Base-by-base conservation (phyloP, 495 filamentous ascomycete species). In the Talaromyces liani region DNA sequence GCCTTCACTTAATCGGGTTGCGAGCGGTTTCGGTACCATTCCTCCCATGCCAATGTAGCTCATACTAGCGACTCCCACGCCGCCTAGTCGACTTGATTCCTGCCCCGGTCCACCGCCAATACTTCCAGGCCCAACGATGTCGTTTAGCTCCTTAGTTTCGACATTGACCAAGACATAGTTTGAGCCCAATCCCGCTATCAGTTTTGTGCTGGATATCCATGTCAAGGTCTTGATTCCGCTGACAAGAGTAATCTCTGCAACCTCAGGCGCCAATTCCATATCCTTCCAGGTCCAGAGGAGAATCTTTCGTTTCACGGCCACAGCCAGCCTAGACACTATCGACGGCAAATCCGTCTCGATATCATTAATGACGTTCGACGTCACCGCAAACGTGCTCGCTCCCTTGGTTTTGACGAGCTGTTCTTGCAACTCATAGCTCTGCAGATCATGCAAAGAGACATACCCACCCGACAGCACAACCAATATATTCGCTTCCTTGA, bases 201-300 rank as follows among this genome's bases (percentile, higher is more conserved):
- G 71, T 72, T 87, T 90, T 4, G 87, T 91, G 33, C 89, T 91
- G 67, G 85, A 92, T 18, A 89, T 89, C 94, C 94, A 99, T 0
- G 88, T 94, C 55, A 98, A 76, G 9, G 87, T 90, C 71, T 91
- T 89, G 47, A 96, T 87, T 31, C 88, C 80, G 63, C 91, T 93
- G 34, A 88, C 82, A 34, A 98, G 80, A 4, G 85, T 84, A 39
- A 97, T 83, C 77, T 98, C 95, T 51, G 79, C 79, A 2, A 87
- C 85, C 25, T 95, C 86, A 2, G 77, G 73, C 39, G 84, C 85
- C 56, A 96, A 81, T 75, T 97, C 95, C 79, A 91, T 93, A 71
- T 97, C 94, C 65, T 93, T 87, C 94, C 94, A 99, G 55, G 89
- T 87, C 91, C 95, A 98, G 64, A 97, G 75, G 63, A 98, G 66